Evolutionary conservation across 257 asterid species (phyloP).

Genomic region (Solanum rostratum): DNA sequence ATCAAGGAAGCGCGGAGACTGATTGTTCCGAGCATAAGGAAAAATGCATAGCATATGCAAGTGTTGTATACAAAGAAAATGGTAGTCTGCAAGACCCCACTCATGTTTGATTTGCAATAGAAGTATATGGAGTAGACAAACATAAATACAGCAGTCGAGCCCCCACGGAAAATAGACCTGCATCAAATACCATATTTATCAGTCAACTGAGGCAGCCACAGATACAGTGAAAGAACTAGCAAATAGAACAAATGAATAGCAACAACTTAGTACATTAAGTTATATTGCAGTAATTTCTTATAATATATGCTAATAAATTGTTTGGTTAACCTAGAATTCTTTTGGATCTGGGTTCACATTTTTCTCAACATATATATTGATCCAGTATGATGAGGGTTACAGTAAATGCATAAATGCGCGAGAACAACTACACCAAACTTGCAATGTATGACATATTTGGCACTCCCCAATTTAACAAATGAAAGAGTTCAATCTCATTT

Average conservation of each 20-base stretch:
- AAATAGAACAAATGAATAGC: not conserved
- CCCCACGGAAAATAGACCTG: conserved; percentile 79
- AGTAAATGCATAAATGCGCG: not conserved
- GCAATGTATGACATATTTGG: not conserved
- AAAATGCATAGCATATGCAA: conserved; percentile 61
- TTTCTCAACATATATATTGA: not conserved
- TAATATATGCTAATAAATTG: not conserved
- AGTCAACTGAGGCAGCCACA: not conserved
- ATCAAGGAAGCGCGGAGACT: conserved; percentile 50
- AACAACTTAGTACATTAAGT: not conserved
- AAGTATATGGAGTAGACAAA: conserved; percentile 45
- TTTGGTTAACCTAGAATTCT: not conserved
- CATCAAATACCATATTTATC: conserved; percentile 4
- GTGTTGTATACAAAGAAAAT: conserved; percentile 63
- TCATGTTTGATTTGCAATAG: conserved; percentile 58
- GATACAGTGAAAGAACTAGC: not conserved
- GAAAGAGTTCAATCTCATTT: not conserved
- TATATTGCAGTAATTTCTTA: not conserved
- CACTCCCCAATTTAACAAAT: not conserved
- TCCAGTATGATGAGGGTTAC: not conserved
- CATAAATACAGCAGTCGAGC: conserved; percentile 71
- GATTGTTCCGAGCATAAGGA: conserved; percentile 65
- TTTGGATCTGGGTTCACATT: not conserved
- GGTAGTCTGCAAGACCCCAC: conserved; percentile 46
- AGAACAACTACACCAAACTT: not conserved